Conservation (phyloP, 2,329 filamentous ascomycete species). For the Domatiomyces catenatus region DNA sequence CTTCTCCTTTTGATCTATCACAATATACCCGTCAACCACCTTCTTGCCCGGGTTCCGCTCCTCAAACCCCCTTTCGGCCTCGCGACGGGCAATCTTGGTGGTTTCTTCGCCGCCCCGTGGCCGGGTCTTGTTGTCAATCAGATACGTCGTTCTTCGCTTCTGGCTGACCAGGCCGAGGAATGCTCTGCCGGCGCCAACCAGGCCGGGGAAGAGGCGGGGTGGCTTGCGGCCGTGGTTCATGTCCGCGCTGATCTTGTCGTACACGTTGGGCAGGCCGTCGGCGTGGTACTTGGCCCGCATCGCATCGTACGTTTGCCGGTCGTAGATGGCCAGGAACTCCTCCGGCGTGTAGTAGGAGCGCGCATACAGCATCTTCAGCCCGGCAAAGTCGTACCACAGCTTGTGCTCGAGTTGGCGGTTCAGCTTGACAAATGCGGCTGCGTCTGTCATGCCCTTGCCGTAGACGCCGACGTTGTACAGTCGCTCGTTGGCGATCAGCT, state of each 20-base stretch:
- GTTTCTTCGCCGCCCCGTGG: background rate
- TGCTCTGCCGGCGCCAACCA: background rate
- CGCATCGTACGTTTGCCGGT: slow-evolving; percentile 12
- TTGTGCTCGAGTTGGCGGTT: slow-evolving; percentile 54
- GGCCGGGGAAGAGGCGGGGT: background rate
- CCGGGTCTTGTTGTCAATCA: background rate
- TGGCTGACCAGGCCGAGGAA: background rate
- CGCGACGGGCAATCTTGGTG: background rate
- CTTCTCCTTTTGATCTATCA: background rate
- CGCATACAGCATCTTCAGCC: slow-evolving; percentile 67
- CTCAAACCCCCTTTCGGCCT: background rate
- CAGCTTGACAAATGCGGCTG: slow-evolving; percentile 42
- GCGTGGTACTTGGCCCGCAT: slow-evolving; percentile 15
- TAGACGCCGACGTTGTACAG: slow-evolving; percentile 44
- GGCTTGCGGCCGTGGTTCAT: slow-evolving; percentile 4
- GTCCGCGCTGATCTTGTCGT: slow-evolving; percentile 14
- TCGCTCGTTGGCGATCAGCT: slow-evolving; percentile 25
- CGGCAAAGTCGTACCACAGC: slow-evolving; percentile 40
- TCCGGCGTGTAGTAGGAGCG: slow-evolving; percentile 55
- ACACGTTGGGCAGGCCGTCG: slow-evolving; percentile 11
- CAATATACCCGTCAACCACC: background rate
- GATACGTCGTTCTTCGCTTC: background rate
- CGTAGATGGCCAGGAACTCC: slow-evolving; percentile 16
- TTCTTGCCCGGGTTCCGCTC: background rate
- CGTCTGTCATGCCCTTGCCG: slow-evolving; percentile 51